These are phyloP conservation scores for Sclerotinia nivalis DNA, from an alignment of 2,329 filamentous ascomycete species.

Conservation along the genomic window DNA sequence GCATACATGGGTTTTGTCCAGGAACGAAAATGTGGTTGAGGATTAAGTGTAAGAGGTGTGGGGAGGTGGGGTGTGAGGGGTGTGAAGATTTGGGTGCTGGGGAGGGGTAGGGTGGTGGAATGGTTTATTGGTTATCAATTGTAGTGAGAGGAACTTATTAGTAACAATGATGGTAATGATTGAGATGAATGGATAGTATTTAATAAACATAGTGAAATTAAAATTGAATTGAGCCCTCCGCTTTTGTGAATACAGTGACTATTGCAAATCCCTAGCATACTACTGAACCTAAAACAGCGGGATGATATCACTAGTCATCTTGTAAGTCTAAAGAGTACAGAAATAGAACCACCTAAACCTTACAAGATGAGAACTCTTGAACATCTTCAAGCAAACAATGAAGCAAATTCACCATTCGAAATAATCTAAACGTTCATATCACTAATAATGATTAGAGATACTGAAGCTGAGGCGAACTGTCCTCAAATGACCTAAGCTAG, in stretches of 20 bases:
- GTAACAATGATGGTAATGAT: background rate
- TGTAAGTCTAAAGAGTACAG: background rate
- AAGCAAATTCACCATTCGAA: background rate
- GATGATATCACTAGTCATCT: background rate
- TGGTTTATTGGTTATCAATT: background rate
- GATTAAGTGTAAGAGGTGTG: slow-evolving; percentile 6
- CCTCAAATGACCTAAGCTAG: background rate
- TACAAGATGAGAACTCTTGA: background rate
- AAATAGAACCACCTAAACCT: background rate
- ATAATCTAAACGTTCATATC: background rate
- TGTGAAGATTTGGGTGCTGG: background rate
- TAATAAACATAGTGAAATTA: background rate
- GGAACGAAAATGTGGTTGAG: slow-evolving; percentile 16
- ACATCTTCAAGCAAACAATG: background rate
- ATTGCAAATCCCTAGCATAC: background rate
- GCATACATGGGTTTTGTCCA: slow-evolving; percentile 17
- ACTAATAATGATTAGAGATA: background rate
- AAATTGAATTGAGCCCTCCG: background rate
- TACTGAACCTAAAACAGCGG: too few species aligned
- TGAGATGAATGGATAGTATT: background rate
- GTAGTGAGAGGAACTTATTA: background rate
- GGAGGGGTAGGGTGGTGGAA: background rate
- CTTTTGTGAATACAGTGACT: background rate
- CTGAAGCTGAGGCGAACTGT: background rate
- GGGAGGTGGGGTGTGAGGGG: background rate